A percentile compares a stretch with the other conserved stretches of the same genome.
Evolutionary conservation across 2,329 filamentous ascomycete genomes (phyloP).

Genomic region (Neocatenulostroma microsporum): DNA sequence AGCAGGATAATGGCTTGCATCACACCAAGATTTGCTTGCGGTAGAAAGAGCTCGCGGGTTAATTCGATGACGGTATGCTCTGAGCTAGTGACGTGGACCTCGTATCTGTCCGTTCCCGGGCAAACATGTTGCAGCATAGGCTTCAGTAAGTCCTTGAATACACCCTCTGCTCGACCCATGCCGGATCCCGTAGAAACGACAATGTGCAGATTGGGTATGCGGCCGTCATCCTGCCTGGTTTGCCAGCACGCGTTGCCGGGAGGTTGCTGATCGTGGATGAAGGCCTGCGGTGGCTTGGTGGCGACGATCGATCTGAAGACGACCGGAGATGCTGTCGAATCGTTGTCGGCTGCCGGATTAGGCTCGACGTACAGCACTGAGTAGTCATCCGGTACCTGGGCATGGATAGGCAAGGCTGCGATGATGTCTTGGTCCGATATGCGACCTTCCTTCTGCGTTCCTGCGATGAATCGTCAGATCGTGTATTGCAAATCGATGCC

Average conservation of each 20-base stretch:
- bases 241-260: conserved; percentile 17
- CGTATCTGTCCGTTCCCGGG: conserved; percentile 36
- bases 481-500: neutral
- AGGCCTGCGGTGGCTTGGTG: conserved; percentile 18
- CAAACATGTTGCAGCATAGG: conserved; percentile 38
- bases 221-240: conserved; percentile 8
- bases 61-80: conserved; percentile 58
- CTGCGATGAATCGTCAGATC: neutral
- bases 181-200: conserved; percentile 41
- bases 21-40: conserved; percentile 40
- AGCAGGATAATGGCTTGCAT: conserved; percentile 64
- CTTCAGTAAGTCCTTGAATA: conserved; percentile 33
- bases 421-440: conserved; percentile 17
- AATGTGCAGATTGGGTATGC: conserved; percentile 29
- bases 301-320: conserved; percentile 17
- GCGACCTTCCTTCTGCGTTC: neutral
- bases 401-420: conserved; percentile 13
- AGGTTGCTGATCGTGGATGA: conserved; percentile 17
- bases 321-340: conserved; percentile 11
- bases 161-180: conserved; percentile 32
- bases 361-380: conserved; percentile 18
- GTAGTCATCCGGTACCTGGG: conserved; percentile 12
- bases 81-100: conserved; percentile 55
- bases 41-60: conserved; percentile 43
- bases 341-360: conserved; percentile 12